Base-by-base conservation (phyloP, 2,329 filamentous ascomycete species). In the Ophiostoma himal-ulmi region DNA sequence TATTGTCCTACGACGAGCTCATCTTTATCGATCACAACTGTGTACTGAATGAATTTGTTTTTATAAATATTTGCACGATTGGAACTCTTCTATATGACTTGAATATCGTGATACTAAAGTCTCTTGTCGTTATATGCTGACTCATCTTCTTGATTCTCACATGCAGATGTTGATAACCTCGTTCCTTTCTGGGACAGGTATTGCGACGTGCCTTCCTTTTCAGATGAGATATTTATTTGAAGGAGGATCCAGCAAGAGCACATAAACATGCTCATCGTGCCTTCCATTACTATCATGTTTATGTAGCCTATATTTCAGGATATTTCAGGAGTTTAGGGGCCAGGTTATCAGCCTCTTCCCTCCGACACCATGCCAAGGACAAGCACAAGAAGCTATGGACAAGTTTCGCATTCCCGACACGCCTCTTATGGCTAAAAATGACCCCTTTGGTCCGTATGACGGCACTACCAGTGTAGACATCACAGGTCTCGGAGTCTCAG, bases 321-420 rank as follows among this genome's bases (percentile, higher is more conserved):
- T n/a, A 7, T 13, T 22, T 57, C 48, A 22, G 52, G 52, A 34
- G 13, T 34, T 36, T 30, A 17, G 26, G 11, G 57, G 57, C 5
- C 57, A 17, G 57, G 26, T 6, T 34, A 17, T 48, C 52, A 8
- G 22, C 13, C 10, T 22, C 26, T 68, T 68, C 30, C n/a, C 30
- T 34, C 17, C 7, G 11, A 26, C n/a, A 64, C 13, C 22, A 68
- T n/a, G 26, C 5, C 30, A 30, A 52, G 3, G 13, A 14, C 7
- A 1, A 5, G 1, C 13, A 13, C 0, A 8, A 36, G 17, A 22
- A 1, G 30, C 3, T 30, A 66, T 60, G 48, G 70, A 67, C 13
- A 70, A 69, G 22, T 54, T 62, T 30, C 26, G 67, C 3, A 70
- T 72, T 30, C 72, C 72, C 20, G 69, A 69, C 7, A 70, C 70